phyloP scores from a whole-genome alignment of 2,329 filamentous ascomycete genomes.

The Verticillium albo-atrum region DNA sequence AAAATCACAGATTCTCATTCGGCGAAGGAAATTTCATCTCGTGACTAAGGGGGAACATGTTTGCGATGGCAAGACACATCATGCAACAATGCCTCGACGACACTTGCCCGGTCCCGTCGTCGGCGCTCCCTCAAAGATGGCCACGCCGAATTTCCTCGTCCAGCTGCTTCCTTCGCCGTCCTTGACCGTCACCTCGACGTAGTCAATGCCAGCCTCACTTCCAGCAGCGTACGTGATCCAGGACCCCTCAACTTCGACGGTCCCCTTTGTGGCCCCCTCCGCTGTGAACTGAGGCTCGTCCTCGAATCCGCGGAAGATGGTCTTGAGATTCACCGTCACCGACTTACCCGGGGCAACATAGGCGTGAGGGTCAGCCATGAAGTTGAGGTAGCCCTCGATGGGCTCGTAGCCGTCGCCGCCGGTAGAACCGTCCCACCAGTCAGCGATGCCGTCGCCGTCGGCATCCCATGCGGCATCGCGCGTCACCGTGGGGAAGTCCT shows the following conservation, averaged over 20 bases:
- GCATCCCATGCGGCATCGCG: constrained; percentile 23
- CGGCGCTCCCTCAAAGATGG: constrained; percentile 6
- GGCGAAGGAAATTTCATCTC: too few species aligned
- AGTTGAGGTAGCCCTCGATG: constrained; percentile 3
- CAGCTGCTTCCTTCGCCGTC: constrained; percentile 15
- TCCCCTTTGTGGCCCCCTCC: constrained; percentile 8
- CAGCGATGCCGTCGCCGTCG: constrained; percentile 24
- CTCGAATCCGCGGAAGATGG: constrained; percentile 17
- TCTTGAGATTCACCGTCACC: constrained; percentile 18
- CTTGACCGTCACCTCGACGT: constrained; percentile 10
- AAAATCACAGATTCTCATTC: too few species aligned
- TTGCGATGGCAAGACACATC: not conserved
- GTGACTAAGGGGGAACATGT: too few species aligned
- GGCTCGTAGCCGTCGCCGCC: constrained; percentile 20
- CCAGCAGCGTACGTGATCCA: constrained; percentile 12
- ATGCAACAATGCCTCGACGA: not conserved
- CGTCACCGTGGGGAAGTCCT: constrained; percentile 21
- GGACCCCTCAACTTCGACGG: constrained; percentile 9
- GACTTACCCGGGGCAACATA: constrained; percentile 20
- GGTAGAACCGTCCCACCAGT: constrained; percentile 13
- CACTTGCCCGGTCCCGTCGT: not conserved
- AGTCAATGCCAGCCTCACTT: constrained; percentile 10
- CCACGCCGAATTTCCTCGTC: constrained; percentile 14
- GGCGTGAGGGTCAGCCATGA: constrained; percentile 15
- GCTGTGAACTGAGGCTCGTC: constrained; percentile 10